phyloP scores from a whole-genome alignment of 805 yeast species.

The Nakazawaea ernobii region DNA sequence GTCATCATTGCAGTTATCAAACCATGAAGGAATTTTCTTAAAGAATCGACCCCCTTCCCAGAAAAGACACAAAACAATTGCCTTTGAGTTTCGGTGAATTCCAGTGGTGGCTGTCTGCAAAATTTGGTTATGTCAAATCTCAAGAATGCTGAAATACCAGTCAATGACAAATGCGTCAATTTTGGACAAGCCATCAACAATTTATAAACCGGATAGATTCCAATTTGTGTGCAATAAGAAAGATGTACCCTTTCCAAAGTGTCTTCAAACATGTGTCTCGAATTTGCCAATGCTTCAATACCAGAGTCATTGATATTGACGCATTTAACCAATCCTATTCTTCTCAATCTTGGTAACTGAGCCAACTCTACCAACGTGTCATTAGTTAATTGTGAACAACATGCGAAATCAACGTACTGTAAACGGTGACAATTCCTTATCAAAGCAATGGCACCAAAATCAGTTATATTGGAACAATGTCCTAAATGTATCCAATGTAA shows the following conservation, averaged over 20 bases:
- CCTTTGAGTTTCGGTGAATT: constrained; percentile 81
- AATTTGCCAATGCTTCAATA: constrained; percentile 55
- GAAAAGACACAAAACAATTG: constrained; percentile 88
- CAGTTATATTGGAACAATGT: constrained; percentile 88
- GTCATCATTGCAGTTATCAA: constrained; percentile 11
- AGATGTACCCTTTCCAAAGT: constrained; percentile 89
- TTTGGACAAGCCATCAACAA: constrained; percentile 77
- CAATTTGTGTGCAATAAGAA: constrained; percentile 80
- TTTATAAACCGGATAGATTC: constrained; percentile 70
- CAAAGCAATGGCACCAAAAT: constrained; percentile 72
- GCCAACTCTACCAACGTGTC: constrained; percentile 73
- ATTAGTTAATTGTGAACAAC: constrained; percentile 87
- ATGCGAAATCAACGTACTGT: constrained; percentile 91
- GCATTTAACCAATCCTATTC: constrained; percentile 94
- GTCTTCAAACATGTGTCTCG: constrained; percentile 64
- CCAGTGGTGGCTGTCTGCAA: constrained; percentile 91
- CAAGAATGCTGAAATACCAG: constrained; percentile 88
- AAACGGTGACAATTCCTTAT: constrained; percentile 77
- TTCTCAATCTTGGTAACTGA: constrained; percentile 68
- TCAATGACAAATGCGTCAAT: constrained; percentile 83
- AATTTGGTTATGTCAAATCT: constrained; percentile 78
- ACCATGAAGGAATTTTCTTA: constrained; percentile 62
- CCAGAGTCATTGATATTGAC: constrained; percentile 84
- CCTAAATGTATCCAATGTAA: constrained; percentile 90
- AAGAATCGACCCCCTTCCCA: constrained; percentile 77